Percentiles rank a stretch among this genome's conserved stretches.
Evolutionary conservation across 345 rosid genomes (phyloP).

Genomic region (Camelina sativa): DNA sequence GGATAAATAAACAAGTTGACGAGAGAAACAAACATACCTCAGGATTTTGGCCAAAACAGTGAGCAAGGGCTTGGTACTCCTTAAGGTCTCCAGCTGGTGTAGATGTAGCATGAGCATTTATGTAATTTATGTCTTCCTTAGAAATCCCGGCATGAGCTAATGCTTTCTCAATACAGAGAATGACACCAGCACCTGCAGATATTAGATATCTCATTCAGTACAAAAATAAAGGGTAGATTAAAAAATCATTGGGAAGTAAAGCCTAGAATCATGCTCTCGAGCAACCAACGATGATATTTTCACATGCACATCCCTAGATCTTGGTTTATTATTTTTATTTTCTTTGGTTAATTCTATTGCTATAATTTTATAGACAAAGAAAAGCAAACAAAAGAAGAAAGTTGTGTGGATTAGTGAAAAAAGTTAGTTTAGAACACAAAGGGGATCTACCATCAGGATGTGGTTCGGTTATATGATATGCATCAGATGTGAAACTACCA

Average conservation of each 20-base stretch:
- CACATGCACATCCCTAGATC: neutral
- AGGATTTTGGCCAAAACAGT: slow-evolving; percentile 77
- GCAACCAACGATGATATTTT: neutral
- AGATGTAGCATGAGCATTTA: slow-evolving; percentile 95
- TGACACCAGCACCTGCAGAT: slow-evolving; percentile 68
- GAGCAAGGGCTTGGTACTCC: slow-evolving; percentile 79
- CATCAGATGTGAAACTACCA: slow-evolving; percentile 93
- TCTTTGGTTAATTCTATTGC: neutral
- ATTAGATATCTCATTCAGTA: neutral
- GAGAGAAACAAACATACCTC: slow-evolving; percentile 50
- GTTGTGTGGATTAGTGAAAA: neutral
- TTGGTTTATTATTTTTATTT: neutral
- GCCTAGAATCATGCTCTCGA: neutral
- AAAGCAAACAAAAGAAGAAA: neutral
- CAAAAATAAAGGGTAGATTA: neutral
- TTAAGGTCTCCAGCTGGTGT: slow-evolving; percentile 86
- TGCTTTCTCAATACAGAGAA: slow-evolving; percentile 87
- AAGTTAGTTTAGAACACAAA: neutral
- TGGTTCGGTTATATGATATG: slow-evolving; percentile 96
- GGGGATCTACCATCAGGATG: slow-evolving; percentile 71
- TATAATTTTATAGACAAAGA: neutral
- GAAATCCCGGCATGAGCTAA: slow-evolving; percentile 70
- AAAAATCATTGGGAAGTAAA: neutral
- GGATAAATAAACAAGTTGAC: slow-evolving; percentile 4
- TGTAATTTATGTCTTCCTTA: slow-evolving; percentile 72